Conservation (phyloP, 2,329 filamentous ascomycete genomes). For the Coleophoma eucalyptorum region DNA sequence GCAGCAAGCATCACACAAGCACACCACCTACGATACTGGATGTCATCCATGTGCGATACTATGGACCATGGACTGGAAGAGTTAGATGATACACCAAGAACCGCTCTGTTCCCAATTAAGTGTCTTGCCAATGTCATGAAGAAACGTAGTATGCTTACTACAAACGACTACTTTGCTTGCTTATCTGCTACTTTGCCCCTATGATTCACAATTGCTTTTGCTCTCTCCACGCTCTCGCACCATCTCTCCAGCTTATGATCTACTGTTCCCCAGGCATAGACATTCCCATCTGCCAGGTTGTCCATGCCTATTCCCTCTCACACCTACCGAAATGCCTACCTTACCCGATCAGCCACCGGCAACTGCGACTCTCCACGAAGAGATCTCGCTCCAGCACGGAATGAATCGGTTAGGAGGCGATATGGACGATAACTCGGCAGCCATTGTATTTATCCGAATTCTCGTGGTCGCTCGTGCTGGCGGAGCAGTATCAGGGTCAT, state of each 20-base stretch:
- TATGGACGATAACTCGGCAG: slow-evolving; percentile 13
- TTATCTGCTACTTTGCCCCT: too few species aligned
- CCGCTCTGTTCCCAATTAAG: not conserved
- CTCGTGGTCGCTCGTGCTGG: slow-evolving; percentile 5
- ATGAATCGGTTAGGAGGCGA: slow-evolving; percentile 9
- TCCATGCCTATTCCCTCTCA: not conserved
- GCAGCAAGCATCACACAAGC: not conserved
- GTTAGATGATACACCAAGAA: not conserved
- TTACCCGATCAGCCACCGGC: not conserved
- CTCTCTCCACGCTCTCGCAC: too few species aligned
- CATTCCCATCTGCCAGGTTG: not conserved
- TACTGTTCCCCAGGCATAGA: too few species aligned
- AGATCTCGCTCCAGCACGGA: slow-evolving; percentile 6
- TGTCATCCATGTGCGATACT: not conserved
- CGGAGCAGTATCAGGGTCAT: slow-evolving; percentile 26
- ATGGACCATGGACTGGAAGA: not conserved
- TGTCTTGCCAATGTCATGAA: not conserved
- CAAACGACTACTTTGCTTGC: too few species aligned
- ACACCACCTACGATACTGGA: not conserved
- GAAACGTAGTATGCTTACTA: not conserved
- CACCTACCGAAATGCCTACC: not conserved
- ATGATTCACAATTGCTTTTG: too few species aligned
- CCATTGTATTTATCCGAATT: slow-evolving; percentile 6
- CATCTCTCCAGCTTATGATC: too few species aligned
- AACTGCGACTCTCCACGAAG: not conserved